Conservation (phyloP, 1,139 yeast species). For the Candida sanyaensis region DNA sequence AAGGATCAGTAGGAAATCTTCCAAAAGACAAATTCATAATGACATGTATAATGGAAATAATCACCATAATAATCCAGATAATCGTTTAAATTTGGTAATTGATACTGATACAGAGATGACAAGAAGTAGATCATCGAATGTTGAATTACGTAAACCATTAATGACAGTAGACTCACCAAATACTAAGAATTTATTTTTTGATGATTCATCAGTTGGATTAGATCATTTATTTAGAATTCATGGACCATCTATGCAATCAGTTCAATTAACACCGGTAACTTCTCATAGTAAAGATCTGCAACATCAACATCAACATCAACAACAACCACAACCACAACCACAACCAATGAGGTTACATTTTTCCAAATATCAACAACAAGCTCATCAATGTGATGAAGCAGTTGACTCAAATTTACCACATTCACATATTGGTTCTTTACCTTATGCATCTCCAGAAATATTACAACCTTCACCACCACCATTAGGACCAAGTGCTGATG, state of each 20-base stretch:
- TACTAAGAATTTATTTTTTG: constrained; percentile 18
- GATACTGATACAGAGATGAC: constrained; percentile 24
- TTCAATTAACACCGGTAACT: constrained; percentile 34
- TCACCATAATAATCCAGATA: neutral
- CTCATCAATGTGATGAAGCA: constrained; percentile 7
- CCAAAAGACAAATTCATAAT: constrained; percentile 14
- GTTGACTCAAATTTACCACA: constrained; percentile 52
- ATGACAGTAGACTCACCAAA: constrained; percentile 33
- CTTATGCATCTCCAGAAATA: constrained; percentile 90
- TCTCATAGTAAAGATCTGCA: constrained; percentile 11
- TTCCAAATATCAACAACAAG: constrained; percentile 4
- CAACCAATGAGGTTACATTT: neutral
- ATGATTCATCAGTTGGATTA: constrained; percentile 38
- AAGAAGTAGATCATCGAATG: constrained; percentile 50
- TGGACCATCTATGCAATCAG: constrained; percentile 40
- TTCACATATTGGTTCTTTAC: constrained; percentile 81
- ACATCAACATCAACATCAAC: no score
- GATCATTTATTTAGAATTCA: constrained; percentile 27
- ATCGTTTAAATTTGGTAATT: neutral
- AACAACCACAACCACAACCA: no score
- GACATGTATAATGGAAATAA: neutral
- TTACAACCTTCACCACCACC: constrained; percentile 67
- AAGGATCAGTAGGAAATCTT: constrained; percentile 29
- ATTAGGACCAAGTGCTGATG: constrained; percentile 73
- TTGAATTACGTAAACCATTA: constrained; percentile 37